Percentiles rank a stretch among this genome's conserved stretches.
Evolutionary conservation across 2,329 filamentous ascomycete genomes (phyloP).

Genomic region (Pseudopyrenochaeta lycopersici): DNA sequence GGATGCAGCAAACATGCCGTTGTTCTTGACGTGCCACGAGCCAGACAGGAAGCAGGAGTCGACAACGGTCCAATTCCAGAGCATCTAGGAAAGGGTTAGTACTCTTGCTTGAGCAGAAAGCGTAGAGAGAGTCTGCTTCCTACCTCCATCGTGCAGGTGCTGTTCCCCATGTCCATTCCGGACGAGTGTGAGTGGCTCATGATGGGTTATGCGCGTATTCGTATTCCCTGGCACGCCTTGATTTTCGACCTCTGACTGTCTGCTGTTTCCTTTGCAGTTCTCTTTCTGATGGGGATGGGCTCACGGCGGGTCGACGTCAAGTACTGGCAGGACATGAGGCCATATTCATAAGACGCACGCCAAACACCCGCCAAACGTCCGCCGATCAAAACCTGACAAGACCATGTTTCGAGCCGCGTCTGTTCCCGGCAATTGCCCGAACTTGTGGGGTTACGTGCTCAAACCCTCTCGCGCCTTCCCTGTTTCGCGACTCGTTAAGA

Average conservation of each 20-base stretch:
- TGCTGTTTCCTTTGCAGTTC: too few species aligned
- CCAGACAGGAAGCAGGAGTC: conserved; percentile 74
- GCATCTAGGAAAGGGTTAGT: conserved; percentile 65
- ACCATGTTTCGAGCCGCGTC: neutral
- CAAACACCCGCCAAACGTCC: conserved; percentile 4
- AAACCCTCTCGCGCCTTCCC: conserved; percentile 35
- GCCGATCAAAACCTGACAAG: conserved; percentile 14
- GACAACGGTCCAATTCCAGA: conserved; percentile 81
- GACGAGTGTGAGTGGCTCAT: conserved; percentile 25
- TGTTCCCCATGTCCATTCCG: conserved; percentile 25
- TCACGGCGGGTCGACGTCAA: neutral
- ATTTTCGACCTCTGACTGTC: neutral
- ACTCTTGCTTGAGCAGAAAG: neutral
- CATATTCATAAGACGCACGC: conserved; percentile 15
- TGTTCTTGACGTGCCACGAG: conserved; percentile 74
- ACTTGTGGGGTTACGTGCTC: conserved; percentile 45
- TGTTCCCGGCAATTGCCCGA: conserved; percentile 10
- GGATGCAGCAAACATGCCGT: conserved; percentile 78
- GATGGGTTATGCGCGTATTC: conserved; percentile 8
- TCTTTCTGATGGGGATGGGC: too few species aligned
- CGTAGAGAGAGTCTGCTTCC: neutral
- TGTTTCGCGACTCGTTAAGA: conserved; percentile 5
- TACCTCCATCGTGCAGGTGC: conserved; percentile 52
- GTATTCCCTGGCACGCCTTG: conserved; percentile 1
- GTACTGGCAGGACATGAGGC: conserved; percentile 3